Evolutionary conservation across 495 filamentous ascomycete genomes (phyloP).

Genomic region (Neurospora sp.): DNA sequence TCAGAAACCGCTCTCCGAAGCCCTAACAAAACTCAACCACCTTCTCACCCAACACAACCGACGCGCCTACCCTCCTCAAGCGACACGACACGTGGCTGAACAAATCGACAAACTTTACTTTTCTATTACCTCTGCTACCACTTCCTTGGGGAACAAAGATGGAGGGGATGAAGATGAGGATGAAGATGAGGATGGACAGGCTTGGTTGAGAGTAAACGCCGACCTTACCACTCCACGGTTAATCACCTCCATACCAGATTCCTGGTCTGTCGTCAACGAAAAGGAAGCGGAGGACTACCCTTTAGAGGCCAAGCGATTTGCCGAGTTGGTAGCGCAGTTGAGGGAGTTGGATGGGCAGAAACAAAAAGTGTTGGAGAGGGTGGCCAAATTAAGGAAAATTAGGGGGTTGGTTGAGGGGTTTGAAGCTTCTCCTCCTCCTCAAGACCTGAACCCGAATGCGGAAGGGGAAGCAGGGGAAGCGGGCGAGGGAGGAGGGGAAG

Average conservation of each 20-base stretch:
- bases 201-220: constrained; percentile 34
- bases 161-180: constrained; percentile 17
- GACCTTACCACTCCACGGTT: constrained; percentile 30
- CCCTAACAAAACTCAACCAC: constrained; percentile 49
- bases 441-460: not conserved
- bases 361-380: constrained; percentile 40
- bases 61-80: constrained; percentile 62
- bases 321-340: constrained; percentile 42
- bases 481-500: not conserved
- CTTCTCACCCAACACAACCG: constrained; percentile 59
- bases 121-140: constrained; percentile 33
- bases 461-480: constrained; percentile 5
- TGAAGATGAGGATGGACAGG: constrained; percentile 35
- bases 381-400: constrained; percentile 48
- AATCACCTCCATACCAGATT: constrained; percentile 12
- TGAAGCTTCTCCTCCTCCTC: not conserved
- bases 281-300: constrained; percentile 20
- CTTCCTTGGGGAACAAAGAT: constrained; percentile 20
- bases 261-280: constrained; percentile 1
- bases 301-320: constrained; percentile 38
- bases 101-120: constrained; percentile 71
- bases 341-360: constrained; percentile 42
- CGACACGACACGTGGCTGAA: constrained; percentile 69
- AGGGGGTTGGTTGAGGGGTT: constrained; percentile 52
- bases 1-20: constrained; percentile 40